phyloP scores from a whole-genome alignment of 2,329 filamentous ascomycete species.

The Colletotrichum caudatum region DNA sequence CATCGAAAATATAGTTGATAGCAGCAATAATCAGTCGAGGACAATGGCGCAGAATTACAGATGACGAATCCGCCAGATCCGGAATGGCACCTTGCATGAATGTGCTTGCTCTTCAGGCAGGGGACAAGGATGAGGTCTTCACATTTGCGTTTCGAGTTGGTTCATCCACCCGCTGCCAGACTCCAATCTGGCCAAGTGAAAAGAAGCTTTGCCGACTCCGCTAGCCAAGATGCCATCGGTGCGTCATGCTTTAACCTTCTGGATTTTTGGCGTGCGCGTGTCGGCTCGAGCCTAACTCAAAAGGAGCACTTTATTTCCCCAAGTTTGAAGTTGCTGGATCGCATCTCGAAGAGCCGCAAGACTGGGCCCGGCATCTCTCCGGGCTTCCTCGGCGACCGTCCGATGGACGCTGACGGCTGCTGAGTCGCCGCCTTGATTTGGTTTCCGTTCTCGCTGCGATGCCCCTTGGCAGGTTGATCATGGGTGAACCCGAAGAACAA shows the following conservation, averaged over 20 bases:
- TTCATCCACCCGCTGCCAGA: conserved; percentile 24
- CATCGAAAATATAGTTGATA: conserved; percentile 13
- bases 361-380: neutral
- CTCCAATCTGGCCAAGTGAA: conserved; percentile 6
- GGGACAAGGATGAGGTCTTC: conserved; percentile 20
- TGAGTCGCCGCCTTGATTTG: neutral
- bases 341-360: neutral
- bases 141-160: conserved; percentile 27
- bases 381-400: neutral
- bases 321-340: neutral
- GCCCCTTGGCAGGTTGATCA: conserved; percentile 11
- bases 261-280: conserved; percentile 11
- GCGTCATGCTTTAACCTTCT: conserved; percentile 5
- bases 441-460: neutral
- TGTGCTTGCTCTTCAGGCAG: conserved; percentile 10
- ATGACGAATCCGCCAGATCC: conserved; percentile 7
- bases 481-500: neutral
- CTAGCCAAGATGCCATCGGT: conserved; percentile 12
- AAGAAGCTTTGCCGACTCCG: conserved; percentile 29
- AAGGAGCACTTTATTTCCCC: neutral
- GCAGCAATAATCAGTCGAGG: conserved; percentile 25
- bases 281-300: conserved; percentile 34
- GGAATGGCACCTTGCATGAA: conserved; percentile 4
- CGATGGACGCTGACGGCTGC: too few species aligned
- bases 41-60: conserved; percentile 8